Base-by-base conservation (phyloP, 768 basidiomycete species). In the Hygrocybe punicea region DNA sequence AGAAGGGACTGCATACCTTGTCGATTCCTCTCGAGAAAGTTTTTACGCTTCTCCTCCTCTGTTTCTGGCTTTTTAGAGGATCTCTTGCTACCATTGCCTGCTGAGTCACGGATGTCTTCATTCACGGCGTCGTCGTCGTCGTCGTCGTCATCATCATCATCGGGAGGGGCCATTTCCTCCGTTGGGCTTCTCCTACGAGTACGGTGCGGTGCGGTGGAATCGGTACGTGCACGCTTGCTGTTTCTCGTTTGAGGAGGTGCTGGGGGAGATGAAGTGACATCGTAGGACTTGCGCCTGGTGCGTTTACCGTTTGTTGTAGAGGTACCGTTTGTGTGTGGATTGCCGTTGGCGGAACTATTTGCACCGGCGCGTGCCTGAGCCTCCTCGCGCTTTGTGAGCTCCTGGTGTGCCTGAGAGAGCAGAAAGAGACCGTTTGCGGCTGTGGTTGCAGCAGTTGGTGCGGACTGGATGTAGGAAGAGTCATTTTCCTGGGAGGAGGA, bases 11-110 rank as follows among this genome's bases (percentile, higher is more conserved):
- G 69, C 78, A 51, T 59, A 98, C 96, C 96, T 83, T 98, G 97
- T 65, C 97, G 81, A 68, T 99, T 99, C 59, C 97, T 81, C 72
- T 98, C 97, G 58, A 99, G 75, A 73, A 99, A 98, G 73, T 98
- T 98, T 73, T 83, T 85, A 40, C 97, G 81, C 73, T 99, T 99
- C 69, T 98, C 97, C 71, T 98, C 97, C 70, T 99, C 97, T 0
- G 96, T 98, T 78, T 97, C 93, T 21, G 89, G 90, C 67, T 88
- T 93, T 72, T 90, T 93, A 16, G 66, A 60, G 29, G 61, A 62
- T 39, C 75, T 62, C 33, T 67, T 62, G 16, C 62, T 63, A 24
- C 62, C 58, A 37, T 58, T 56, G 50, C 54, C 62, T 2, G 58
- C 47, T 16, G 61, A 52, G 36, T 68, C 67, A 11, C 53, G 56